Evolutionary conservation across 2,329 filamentous ascomycete genomes (phyloP).

Genomic region (Curvularia sp.): DNA sequence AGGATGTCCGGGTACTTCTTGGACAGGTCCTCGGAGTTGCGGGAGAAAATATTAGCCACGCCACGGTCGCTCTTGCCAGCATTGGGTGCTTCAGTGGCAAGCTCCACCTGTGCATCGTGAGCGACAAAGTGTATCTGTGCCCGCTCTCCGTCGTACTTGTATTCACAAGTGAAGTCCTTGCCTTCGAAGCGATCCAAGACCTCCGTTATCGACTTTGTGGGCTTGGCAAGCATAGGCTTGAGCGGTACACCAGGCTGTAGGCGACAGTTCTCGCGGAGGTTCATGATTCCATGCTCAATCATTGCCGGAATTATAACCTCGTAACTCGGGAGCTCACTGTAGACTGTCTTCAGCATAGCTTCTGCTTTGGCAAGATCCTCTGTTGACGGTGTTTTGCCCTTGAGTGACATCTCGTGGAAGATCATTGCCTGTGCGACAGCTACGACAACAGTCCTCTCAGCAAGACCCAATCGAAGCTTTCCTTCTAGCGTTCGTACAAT

Average conservation of each 20-base stretch:
- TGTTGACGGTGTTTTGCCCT: constrained; percentile 73
- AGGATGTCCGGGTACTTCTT: constrained; percentile 98
- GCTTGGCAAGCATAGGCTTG: constrained; percentile 98
- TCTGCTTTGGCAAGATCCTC: constrained; percentile 84
- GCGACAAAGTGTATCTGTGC: constrained; percentile 99
- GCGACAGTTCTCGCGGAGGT: constrained; percentile 84
- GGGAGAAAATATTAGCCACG: constrained; percentile 91
- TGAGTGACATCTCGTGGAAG: constrained; percentile 76
- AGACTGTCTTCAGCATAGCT: constrained; percentile 84
- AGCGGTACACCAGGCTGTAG: constrained; percentile 91
- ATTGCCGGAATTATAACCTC: constrained; percentile 93
- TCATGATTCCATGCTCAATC: constrained; percentile 82
- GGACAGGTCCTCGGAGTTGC: constrained; percentile 95
- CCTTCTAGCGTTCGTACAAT: constrained; percentile 93
- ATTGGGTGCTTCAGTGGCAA: constrained; percentile 64
- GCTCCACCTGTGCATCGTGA: constrained; percentile 74
- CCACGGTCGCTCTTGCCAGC: constrained; percentile 73
- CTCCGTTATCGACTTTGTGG: constrained; percentile 97
- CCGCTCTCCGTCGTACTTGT: constrained; percentile 97
- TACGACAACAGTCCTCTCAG: constrained; percentile 90
- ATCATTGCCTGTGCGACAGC: constrained; percentile 89
- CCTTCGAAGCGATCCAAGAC: constrained; percentile 95
- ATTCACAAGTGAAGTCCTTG: constrained; percentile 96
- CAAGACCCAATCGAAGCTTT: constrained; percentile 88
- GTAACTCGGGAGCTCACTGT: constrained; percentile 95